phyloP scores from a whole-genome alignment of 805 yeast species.

The Lipomyces orientalis region DNA sequence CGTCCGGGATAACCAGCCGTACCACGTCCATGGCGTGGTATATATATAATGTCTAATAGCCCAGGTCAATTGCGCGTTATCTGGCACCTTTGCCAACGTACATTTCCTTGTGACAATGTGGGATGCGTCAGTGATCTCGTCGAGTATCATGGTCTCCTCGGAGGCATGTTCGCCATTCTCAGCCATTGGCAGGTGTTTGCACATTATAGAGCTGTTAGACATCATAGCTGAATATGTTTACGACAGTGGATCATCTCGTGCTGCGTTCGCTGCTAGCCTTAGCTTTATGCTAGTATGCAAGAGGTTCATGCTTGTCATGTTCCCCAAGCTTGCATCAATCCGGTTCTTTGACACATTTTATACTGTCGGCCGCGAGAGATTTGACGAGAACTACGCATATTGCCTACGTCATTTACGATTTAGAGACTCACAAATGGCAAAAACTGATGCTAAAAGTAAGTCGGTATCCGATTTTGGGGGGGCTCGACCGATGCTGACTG shows the following conservation, averaged over 20 bases:
- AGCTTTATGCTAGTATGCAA: slow-evolving; percentile 3
- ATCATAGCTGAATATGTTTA: background rate
- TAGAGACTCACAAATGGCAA: background rate
- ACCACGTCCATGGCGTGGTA: too few species aligned
- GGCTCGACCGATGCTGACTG: background rate
- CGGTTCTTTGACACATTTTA: background rate
- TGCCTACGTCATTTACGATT: slow-evolving; percentile 1
- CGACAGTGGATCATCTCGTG: background rate
- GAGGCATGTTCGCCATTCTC: background rate
- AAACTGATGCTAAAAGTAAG: background rate
- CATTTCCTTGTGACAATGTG: background rate
- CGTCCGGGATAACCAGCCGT: too few species aligned
- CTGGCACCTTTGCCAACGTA: too few species aligned
- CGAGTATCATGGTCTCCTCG: background rate
- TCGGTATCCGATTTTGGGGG: background rate
- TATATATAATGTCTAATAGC: too few species aligned
- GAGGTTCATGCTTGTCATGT: slow-evolving; percentile 1
- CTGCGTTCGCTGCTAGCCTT: background rate
- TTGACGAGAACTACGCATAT: background rate
- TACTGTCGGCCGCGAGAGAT: background rate
- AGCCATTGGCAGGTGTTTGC: background rate
- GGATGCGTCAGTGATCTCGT: background rate
- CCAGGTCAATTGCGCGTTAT: too few species aligned
- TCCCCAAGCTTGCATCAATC: background rate
- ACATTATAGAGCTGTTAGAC: slow-evolving; percentile 1